Evolutionary conservation across 2,329 filamentous ascomycete species (phyloP), one percentile per base, ranked within the genome.

Genomic region (Colletotrichum scovillei): DNA sequence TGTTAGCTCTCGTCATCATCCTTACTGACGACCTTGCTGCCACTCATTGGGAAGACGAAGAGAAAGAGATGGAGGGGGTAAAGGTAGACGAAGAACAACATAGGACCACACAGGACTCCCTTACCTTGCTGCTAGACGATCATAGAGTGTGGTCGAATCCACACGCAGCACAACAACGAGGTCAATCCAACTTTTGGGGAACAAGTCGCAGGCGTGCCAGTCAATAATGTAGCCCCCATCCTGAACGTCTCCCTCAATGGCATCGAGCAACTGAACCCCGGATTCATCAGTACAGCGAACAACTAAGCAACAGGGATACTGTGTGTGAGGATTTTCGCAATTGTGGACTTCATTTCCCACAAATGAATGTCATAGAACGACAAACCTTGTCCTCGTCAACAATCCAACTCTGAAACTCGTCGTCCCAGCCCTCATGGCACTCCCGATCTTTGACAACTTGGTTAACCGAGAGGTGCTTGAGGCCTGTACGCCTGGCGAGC

Each of bases 191-290:
- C 93, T 93, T 81, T 93, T 92, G 2, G 97, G 97, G 80, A 98
- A 98, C 26, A 98, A 85, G 79, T 98, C 97, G 85, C 96, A 98
- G 2, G 95, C 96, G 84, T 99, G 97, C 96, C 97, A 99, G 85
- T 99, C 97, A 79, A 99, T 93, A 77, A 99, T 91, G 82, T 91
- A 94, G 24, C 97, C 97, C 70, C 96, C 96, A 24, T 89, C 84
- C 75, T 92, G 89, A 52, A 94, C 89, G 74, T 97, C 92, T 69
- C 94, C 90, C 84, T 98, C 97, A 70, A 99, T 93, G 60, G 93
- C 91, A 81, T 99, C 97, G 26, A 99, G 88, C 38, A 99, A 86
- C 92, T 95, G 26, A 4, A 46, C 28, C 32, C n/a, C 24, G 6
- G 5, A 19, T 49, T n/a, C 28, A 28, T 63, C 11, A 58, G 49